A percentile compares a stretch with the other conserved stretches of the same genome.
Conservation (phyloP, 2,329 filamentous ascomycete species). For the Calonectria pteridis region DNA sequence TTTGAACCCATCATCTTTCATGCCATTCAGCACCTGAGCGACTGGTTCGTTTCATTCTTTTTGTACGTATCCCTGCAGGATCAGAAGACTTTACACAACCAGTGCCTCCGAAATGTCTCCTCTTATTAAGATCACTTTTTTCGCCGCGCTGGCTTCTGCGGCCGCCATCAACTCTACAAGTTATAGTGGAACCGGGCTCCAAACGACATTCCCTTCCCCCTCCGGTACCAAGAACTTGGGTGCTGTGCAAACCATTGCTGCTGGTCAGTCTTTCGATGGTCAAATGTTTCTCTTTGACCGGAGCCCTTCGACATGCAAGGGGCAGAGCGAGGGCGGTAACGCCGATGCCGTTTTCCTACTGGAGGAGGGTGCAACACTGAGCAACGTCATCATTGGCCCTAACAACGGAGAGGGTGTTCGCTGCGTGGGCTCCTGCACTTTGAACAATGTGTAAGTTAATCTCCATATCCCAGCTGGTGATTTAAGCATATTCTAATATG, state of each 20-base stretch:
- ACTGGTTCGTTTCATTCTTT: not conserved
- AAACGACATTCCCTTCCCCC: not conserved
- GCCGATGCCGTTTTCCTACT: constrained; percentile 30
- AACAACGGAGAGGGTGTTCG: constrained; percentile 42
- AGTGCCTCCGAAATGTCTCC: not conserved
- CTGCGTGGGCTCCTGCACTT: constrained; percentile 44
- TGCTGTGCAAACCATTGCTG: not conserved
- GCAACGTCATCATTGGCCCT: constrained; percentile 31
- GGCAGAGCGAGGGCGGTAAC: constrained; percentile 2
- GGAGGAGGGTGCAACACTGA: constrained; percentile 28
- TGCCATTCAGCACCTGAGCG: not conserved
- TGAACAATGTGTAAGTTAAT: constrained; percentile 45
- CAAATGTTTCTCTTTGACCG: not conserved
- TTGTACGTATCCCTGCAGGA: not conserved
- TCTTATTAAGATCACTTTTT: not conserved
- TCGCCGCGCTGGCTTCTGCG: not conserved
- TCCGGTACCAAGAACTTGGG: not conserved
- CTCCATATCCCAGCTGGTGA: not conserved
- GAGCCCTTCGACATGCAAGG: not conserved
- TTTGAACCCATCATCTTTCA: not conserved
- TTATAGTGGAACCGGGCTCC: not conserved
- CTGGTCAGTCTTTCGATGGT: constrained; percentile 5
- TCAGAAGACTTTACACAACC: not conserved
- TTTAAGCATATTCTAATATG: not conserved
- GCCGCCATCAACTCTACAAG: not conserved